phyloP scores from a whole-genome alignment of 2,329 filamentous ascomycete genomes.

The Ascochyta koolunga region DNA sequence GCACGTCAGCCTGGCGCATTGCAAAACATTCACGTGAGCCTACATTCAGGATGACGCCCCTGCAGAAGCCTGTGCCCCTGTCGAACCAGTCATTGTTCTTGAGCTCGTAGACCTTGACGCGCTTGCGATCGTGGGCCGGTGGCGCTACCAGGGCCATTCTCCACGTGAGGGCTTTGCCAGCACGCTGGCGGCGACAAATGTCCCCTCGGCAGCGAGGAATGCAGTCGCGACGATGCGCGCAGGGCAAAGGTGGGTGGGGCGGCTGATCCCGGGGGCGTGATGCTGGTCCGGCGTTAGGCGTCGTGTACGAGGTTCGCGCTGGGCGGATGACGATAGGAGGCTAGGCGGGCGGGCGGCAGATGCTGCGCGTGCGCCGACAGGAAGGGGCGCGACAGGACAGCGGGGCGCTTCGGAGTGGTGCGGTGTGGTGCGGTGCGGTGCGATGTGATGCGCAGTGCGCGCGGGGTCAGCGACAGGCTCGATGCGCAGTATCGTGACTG shows the following conservation, averaged over 20 bases:
- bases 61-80: slow-evolving; percentile 94
- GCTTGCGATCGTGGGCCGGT: slow-evolving; percentile 59
- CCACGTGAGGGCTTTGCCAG: slow-evolving; percentile 32
- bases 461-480: slow-evolving; percentile 13
- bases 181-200: slow-evolving; percentile 41
- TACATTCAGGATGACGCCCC: slow-evolving; percentile 76
- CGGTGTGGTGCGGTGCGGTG: slow-evolving; percentile 11
- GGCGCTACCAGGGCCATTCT: slow-evolving; percentile 51
- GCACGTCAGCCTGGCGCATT: slow-evolving; percentile 49
- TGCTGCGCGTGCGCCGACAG: slow-evolving; percentile 9
- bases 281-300: slow-evolving; percentile 19
- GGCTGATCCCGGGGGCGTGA: slow-evolving; percentile 10
- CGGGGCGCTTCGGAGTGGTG: slow-evolving; percentile 7
- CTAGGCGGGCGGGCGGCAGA: slow-evolving; percentile 23
- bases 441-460: slow-evolving; percentile 11
- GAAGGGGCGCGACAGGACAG: slow-evolving; percentile 3
- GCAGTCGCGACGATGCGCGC: slow-evolving; percentile 35
- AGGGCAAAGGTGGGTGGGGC: slow-evolving; percentile 9
- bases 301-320: slow-evolving; percentile 24
- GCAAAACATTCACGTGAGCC: slow-evolving; percentile 42
- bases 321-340: slow-evolving; percentile 31
- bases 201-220: slow-evolving; percentile 46
- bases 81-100: slow-evolving; percentile 99
- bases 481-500: slow-evolving; percentile 12
- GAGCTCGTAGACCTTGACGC: slow-evolving; percentile 99